Evolutionary conservation across 352 stramenopile genomes (phyloP), one percentile per base, ranked within the genome.

Genomic region (Phytophthora fragariae): DNA sequence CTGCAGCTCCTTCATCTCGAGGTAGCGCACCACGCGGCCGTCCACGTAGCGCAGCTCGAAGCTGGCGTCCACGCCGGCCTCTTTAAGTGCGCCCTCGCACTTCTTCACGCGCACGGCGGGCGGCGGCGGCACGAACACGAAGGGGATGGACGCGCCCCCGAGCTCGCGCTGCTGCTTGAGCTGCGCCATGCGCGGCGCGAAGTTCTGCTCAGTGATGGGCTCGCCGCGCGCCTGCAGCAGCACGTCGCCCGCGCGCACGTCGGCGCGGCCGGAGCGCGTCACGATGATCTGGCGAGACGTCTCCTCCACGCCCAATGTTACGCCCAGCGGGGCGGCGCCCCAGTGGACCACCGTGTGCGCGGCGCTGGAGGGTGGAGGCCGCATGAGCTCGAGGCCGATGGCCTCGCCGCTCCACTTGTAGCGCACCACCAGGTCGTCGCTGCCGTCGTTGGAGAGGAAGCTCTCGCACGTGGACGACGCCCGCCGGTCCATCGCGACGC

Each of bases 241-340:
- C 35, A 93, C 80, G 65, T 92, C 86, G 3, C 88, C 88, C 8
- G 77, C 72, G 2, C 57, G 68, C 15, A 95, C 80, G 61, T 92
- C 88, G 10, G 72, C 19, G 33, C 86, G 85, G 35, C 65, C 75
- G 10, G 85, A 91, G 49, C 80, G 79, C 39, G 85, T 93, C 12
- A 95, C 86, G 27, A 95, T 82, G 1, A 95, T 76, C 50, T 77
- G 76, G 50, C 85, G 79, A 24, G 88, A 93, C 17, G 81, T 84
- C 37, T 89, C 85, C 64, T 95, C 88, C 31, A 93, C 85, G 77
- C 86, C 84, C 44, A 95, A 84, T 8, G 88, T 92, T 41, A 95
- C 75, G 55, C 88, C 88, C 4, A 95, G 82, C 14, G 82, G 70
- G 27, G 80, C 78, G 0, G 61, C 69, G 11, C 75, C 72, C 86